Base-by-base conservation (phyloP, 2,329 filamentous ascomycete species). In the Fusarium sp. region DNA sequence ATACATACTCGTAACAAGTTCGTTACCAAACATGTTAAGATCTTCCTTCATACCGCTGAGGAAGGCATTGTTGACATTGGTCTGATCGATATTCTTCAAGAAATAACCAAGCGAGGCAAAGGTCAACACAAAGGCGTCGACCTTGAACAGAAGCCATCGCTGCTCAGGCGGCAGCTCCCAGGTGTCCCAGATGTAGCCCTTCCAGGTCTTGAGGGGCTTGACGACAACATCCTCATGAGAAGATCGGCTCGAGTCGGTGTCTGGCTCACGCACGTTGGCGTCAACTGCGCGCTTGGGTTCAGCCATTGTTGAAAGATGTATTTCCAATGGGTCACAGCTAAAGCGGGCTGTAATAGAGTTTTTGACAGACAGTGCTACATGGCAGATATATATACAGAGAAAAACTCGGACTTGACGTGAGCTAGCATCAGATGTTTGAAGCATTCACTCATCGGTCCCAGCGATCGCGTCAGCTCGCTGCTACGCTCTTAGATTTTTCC, bases 61-160 rank as follows among this genome's bases (percentile, higher is more conserved):
- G 16, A 66, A 77, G 0, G 84, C 83, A 76, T 85, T 85, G 29
- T 81, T 83, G 56, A 85, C 73, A 52, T 85, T 85, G 7, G 79
- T 80, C 35, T 83, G 82, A 52, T 85, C 84, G 1, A 86, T 76
- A 6, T 80, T 79, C 56, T 81, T 82, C 24, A 81, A 70, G n/a
- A 82, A 81, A 50, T 80, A 81, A 1, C 80, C 79, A 8, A 82
- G 71, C 4, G 79, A 82, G 2, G 80, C 79, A 72, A 83, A 80
- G 0, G 81, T 83, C 37, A 83, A 72, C 10, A 83, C 74, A 40
- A 80, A 81, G 6, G 80, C 80, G 16, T 83, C 81, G 2, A 82
- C 66, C 56, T 83, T 83, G 76, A 81, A 81, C 8, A 83, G 71
- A 18, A 83, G 69, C 64, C 76, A 71, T 8, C 80, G 79, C 71